phyloP scores from a whole-genome alignment of 2,329 filamentous ascomycete genomes.

The Biscogniauxia sp. region DNA sequence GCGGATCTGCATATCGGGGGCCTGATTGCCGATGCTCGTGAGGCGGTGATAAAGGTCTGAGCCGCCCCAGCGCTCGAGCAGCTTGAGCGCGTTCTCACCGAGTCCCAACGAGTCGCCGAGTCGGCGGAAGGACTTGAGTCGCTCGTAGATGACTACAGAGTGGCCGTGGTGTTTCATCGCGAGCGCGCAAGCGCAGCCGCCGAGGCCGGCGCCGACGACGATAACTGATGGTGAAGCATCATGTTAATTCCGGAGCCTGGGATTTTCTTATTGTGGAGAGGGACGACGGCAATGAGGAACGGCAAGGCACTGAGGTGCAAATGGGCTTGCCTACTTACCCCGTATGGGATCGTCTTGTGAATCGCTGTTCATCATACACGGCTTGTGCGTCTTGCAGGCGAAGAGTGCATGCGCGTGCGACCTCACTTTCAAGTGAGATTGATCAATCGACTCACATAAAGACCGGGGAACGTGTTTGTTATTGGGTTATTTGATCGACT shows the following conservation, averaged over 20 bases:
- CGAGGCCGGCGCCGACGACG: conserved; percentile 48
- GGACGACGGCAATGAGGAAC: too few relatives aligned
- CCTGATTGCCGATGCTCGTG: conserved; percentile 45
- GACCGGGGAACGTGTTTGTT: not conserved
- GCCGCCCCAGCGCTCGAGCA: conserved; percentile 45
- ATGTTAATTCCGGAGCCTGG: too few relatives aligned
- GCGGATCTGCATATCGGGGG: conserved; percentile 46
- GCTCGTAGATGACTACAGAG: conserved; percentile 43
- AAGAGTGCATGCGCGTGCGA: not conserved
- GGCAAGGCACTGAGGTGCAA: too few relatives aligned
- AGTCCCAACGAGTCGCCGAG: conserved; percentile 46
- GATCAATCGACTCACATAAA: not conserved
- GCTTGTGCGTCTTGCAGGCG: not conserved
- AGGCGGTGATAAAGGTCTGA: conserved; percentile 35
- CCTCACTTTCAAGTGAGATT: not conserved
- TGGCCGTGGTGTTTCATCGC: conserved; percentile 46
- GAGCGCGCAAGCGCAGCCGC: conserved; percentile 47
- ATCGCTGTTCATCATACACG: not conserved
- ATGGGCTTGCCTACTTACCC: not conserved
- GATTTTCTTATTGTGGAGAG: too few relatives aligned
- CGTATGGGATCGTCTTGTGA: not conserved
- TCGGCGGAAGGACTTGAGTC: conserved; percentile 40
- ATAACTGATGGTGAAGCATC: conserved; percentile 35
- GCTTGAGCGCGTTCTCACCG: conserved; percentile 45
- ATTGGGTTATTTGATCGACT: not conserved